Percentiles rank a stretch among this genome's conserved stretches.
Conservation (phyloP, 78 protist species). For the Bodo saltans region DNA sequence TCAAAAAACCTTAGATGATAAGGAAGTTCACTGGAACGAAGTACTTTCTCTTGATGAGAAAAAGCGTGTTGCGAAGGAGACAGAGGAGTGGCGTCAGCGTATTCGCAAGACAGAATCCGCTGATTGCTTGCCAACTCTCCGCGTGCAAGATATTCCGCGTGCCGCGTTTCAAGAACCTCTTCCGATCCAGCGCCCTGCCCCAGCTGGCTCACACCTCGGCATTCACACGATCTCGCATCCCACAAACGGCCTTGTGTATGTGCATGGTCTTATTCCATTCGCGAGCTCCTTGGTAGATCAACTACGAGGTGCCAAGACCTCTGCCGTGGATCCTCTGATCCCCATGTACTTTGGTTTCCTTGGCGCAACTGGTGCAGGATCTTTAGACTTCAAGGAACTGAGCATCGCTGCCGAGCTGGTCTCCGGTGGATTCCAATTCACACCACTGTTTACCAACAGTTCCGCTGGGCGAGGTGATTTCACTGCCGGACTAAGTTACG, state of each 20-base stretch:
- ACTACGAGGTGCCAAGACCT: neutral
- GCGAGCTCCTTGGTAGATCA: too few relatives aligned
- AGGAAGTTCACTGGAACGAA: neutral
- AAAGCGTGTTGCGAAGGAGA: neutral
- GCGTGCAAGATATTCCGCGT: slow-evolving; percentile 3
- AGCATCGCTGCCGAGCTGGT: neutral
- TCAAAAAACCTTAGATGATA: neutral
- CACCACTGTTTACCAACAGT: neutral
- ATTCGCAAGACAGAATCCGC: neutral
- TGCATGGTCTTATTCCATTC: neutral
- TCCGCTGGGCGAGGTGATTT: neutral
- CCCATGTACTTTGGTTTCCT: neutral
- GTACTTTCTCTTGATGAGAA: neutral
- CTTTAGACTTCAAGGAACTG: neutral
- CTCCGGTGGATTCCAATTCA: neutral
- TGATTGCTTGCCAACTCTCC: slow-evolving; percentile 2
- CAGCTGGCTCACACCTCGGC: too few relatives aligned
- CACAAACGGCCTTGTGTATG: slow-evolving; percentile 21
- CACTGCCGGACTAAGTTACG: neutral
- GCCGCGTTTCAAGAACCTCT: slow-evolving; percentile 2
- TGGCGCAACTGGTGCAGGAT: neutral
- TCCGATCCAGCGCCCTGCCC: neutral
- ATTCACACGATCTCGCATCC: neutral
- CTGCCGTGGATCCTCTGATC: neutral
- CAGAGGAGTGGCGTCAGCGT: neutral